Conservation (phyloP, 495 filamentous ascomycete species). For the Xylaria palmicola region DNA sequence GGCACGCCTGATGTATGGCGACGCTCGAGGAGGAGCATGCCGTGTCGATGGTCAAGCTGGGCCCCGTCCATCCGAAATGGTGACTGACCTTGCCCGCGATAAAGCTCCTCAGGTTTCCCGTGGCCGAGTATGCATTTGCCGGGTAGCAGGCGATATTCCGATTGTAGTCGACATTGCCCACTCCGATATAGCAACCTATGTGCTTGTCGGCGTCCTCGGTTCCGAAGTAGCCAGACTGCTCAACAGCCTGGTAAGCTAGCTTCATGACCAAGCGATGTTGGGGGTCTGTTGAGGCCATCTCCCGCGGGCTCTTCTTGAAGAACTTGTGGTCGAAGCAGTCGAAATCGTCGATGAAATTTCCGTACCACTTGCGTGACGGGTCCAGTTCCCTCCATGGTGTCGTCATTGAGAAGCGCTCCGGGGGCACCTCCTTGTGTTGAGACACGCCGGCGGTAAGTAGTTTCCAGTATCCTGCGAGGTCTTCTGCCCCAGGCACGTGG, state of each 20-base stretch:
- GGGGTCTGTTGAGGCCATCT: conserved; percentile 30
- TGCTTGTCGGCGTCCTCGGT: too few relatives aligned
- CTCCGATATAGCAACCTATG: too few relatives aligned
- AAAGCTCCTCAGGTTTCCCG: background rate
- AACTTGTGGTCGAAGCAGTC: conserved; percentile 51
- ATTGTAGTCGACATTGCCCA: conserved; percentile 17
- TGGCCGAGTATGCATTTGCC: conserved; percentile 2
- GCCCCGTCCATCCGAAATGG: conserved; percentile 49
- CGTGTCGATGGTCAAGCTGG: conserved; percentile 48
- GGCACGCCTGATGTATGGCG: conserved; percentile 40
- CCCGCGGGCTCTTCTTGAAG: conserved; percentile 45
- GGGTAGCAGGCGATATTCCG: conserved; percentile 14
- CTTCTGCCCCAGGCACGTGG: conserved; percentile 41
- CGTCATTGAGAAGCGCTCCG: conserved; percentile 36
- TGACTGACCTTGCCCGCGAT: conserved; percentile 23
- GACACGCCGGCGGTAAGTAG: conserved; percentile 9
- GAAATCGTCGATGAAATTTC: conserved; percentile 43
- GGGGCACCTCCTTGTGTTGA: conserved; percentile 14
- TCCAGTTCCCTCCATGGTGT: conserved; percentile 32
- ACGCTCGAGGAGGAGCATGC: conserved; percentile 47
- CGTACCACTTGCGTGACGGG: conserved; percentile 38
- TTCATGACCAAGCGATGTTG: conserved; percentile 36
- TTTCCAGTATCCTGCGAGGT: conserved; percentile 26
- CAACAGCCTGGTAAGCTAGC: conserved; percentile 35
- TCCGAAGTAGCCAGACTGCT: conserved; percentile 20